phyloP scores from a whole-genome alignment of 352 stramenopile genomes.

The Globisporangium paroecandrum region DNA sequence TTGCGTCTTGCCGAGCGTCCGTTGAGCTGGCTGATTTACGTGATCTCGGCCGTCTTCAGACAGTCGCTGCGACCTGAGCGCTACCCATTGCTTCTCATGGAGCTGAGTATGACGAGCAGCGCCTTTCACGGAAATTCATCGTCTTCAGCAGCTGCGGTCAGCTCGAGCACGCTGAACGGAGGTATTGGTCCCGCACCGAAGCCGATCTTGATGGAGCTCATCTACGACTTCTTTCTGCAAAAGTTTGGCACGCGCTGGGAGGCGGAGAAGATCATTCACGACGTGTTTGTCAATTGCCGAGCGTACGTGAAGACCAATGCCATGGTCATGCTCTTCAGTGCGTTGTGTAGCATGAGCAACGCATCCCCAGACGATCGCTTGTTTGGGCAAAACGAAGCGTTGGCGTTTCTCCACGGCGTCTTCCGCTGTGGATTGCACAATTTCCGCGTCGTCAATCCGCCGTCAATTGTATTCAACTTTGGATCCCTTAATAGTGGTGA shows the following conservation, averaged over 20 bases:
- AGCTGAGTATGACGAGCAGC: constrained; percentile 51
- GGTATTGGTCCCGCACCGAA: constrained; percentile 54
- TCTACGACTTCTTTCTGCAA: constrained; percentile 76
- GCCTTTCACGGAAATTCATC: constrained; percentile 8
- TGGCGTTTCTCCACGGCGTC: constrained; percentile 56
- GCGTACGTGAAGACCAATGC: constrained; percentile 32
- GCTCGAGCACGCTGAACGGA: constrained; percentile 40
- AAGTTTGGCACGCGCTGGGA: constrained; percentile 69
- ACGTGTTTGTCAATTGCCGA: constrained; percentile 80
- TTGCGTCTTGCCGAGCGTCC: constrained; percentile 39
- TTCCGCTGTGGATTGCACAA: constrained; percentile 58
- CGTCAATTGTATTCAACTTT: background rate
- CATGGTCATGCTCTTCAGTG: constrained; percentile 57
- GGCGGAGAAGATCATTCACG: constrained; percentile 77
- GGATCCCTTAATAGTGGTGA: constrained; percentile 1
- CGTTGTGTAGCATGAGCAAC: constrained; percentile 71
- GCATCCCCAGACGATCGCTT: constrained; percentile 52
- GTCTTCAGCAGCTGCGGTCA: background rate
- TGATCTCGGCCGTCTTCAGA: constrained; percentile 61
- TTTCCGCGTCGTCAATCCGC: constrained; percentile 47
- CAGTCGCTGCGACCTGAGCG: constrained; percentile 33
- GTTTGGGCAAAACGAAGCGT: constrained; percentile 63
- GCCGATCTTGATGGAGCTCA: constrained; percentile 60
- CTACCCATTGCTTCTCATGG: constrained; percentile 27
- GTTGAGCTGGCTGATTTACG: constrained; percentile 49